Conservation (phyloP, 2,329 filamentous ascomycete genomes). For the Penicillium sp. region DNA sequence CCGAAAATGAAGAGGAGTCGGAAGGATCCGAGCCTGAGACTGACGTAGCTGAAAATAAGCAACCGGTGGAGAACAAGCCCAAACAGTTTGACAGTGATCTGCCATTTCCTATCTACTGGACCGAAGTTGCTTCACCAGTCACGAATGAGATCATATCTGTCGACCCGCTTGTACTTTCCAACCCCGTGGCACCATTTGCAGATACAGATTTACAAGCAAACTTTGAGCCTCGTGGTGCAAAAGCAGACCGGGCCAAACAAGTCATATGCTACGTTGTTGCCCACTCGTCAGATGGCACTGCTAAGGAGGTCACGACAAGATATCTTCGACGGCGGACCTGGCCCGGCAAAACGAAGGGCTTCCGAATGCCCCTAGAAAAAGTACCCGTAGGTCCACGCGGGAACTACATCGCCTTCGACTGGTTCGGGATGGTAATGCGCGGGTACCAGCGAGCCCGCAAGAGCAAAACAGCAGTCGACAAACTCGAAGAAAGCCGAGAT, state of each 20-base stretch:
- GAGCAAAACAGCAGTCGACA: constrained; percentile 67
- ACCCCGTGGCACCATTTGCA: constrained; percentile 58
- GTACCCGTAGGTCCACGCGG: constrained; percentile 73
- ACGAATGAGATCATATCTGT: constrained; percentile 77
- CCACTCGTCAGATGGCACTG: constrained; percentile 77
- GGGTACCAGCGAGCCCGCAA: constrained; percentile 60
- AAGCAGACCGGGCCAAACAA: constrained; percentile 82
- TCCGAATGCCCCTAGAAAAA: constrained; percentile 74
- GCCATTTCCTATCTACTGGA: constrained; percentile 87
- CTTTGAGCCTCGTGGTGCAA: constrained; percentile 78
- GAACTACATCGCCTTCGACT: constrained; percentile 78
- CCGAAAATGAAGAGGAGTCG: constrained; percentile 6
- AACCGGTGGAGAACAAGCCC: constrained; percentile 40
- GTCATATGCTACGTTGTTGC: constrained; percentile 87
- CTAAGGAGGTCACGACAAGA: constrained; percentile 90
- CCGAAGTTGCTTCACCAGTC: constrained; percentile 78
- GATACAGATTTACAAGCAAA: constrained; percentile 69
- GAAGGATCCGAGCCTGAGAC: constrained; percentile 23
- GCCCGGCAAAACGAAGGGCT: constrained; percentile 86
- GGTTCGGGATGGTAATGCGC: constrained; percentile 79
- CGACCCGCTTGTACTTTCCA: constrained; percentile 67
- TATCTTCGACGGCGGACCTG: constrained; percentile 80
- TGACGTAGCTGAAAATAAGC: constrained; percentile 19
- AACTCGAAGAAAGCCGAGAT: constrained; percentile 74
- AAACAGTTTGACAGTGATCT: constrained; percentile 70